These are phyloP conservation scores for Liquidambar formosana DNA, from an alignment of 164 flowering plant genomes.

Conservation along the genomic window DNA sequence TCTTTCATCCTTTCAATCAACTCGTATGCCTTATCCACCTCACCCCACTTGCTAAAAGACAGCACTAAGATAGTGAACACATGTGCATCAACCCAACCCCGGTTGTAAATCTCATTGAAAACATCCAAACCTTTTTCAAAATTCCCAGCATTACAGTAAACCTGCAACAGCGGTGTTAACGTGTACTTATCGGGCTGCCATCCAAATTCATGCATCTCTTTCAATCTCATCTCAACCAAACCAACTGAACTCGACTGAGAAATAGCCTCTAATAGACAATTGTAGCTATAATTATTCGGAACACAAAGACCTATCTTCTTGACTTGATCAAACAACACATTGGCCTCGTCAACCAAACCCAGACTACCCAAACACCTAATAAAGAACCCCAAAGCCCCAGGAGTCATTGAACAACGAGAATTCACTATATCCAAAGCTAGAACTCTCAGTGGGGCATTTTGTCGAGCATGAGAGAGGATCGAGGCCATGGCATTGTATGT, in stretches of 20 bases:
- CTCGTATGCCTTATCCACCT: conserved; percentile 71
- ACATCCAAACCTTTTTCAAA: conserved; percentile 60
- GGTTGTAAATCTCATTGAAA: conserved; percentile 48
- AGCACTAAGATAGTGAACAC: conserved; percentile 50
- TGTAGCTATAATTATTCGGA: conserved; percentile 65
- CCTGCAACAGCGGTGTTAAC: conserved; percentile 62
- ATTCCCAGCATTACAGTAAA: conserved; percentile 61
- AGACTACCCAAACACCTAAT: conserved; percentile 71
- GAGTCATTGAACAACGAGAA: conserved; percentile 45
- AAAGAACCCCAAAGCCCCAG: conserved; percentile 77
- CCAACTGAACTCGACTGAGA: conserved; percentile 43
- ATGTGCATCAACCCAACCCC: conserved; percentile 69
- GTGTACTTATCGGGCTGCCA: conserved; percentile 59
- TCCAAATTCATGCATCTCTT: conserved; percentile 63
- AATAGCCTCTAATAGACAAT: conserved; percentile 73
- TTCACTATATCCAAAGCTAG: conserved; percentile 43
- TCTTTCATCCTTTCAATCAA: conserved; percentile 60
- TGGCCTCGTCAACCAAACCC: conserved; percentile 69
- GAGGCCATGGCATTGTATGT: conserved; percentile 81
- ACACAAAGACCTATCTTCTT: conserved; percentile 46
- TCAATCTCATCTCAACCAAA: conserved; percentile 57
- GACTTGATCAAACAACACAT: conserved; percentile 56
- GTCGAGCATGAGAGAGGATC: conserved; percentile 61
- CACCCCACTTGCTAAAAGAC: conserved; percentile 67
- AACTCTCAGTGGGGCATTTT: conserved; percentile 43